These are phyloP conservation scores for Ceratobasidium sp. DNA, from an alignment of 1,284 basidiomycete genomes.

Conservation along the genomic window DNA sequence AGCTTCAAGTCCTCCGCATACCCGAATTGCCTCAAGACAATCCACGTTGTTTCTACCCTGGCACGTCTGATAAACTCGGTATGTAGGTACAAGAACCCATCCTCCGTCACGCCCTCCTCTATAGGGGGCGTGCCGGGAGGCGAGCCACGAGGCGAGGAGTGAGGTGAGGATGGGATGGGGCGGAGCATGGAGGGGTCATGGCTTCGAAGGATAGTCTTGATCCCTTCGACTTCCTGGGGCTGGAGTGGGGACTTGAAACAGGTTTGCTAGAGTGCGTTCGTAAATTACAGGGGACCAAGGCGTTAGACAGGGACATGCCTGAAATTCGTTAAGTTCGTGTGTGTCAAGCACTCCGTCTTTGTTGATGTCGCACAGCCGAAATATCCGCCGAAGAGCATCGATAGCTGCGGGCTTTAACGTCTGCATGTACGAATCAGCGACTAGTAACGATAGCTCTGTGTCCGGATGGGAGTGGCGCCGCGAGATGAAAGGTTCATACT, in stretches of 20 bases:
- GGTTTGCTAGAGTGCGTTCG: constrained; percentile 64
- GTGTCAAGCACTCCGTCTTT: constrained; percentile 93
- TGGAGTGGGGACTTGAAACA: constrained; percentile 95
- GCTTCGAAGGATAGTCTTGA: constrained; percentile 82
- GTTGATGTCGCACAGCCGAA: constrained; percentile 93
- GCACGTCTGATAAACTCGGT: constrained; percentile 98
- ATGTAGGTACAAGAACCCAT: constrained; percentile 93
- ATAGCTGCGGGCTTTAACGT: constrained; percentile 93
- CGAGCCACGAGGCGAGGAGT: constrained; percentile 18
- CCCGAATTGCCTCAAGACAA: constrained; percentile 91
- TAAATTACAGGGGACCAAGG: constrained; percentile 21
- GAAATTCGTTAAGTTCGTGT: constrained; percentile 94
- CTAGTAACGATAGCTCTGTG: constrained; percentile 33
- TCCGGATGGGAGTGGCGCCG: constrained; percentile 45
- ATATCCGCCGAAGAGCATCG: constrained; percentile 89
- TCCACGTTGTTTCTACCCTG: constrained; percentile 97
- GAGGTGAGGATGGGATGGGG: constrained; percentile 48
- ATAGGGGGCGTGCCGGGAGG: constrained; percentile 48
- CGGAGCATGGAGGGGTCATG: constrained; percentile 56
- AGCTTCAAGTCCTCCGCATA: constrained; percentile 93
- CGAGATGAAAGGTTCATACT: constrained; percentile 44
- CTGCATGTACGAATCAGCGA: constrained; percentile 54
- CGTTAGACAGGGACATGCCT: constrained; percentile 60
- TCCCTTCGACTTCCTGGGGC: constrained; percentile 89
- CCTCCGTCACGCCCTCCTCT: constrained; percentile 80